Evolutionary conservation across 2,329 filamentous ascomycete genomes (phyloP).

Genomic region (Xylariaceae sp.): DNA sequence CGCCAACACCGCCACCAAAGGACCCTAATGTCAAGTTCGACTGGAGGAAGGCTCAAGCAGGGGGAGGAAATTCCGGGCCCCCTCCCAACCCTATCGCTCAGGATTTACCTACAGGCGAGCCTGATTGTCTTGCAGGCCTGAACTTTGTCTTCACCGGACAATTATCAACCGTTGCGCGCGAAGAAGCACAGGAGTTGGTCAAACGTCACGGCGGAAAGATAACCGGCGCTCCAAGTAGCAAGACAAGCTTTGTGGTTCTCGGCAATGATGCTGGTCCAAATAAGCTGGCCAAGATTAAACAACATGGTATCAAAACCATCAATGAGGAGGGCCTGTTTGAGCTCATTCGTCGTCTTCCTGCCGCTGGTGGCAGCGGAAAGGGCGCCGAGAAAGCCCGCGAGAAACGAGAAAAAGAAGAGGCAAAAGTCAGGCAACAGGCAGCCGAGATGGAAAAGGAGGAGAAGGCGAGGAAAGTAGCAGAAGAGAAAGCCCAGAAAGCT

Average conservation of each 20-base stretch:
- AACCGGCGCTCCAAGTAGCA: constrained; percentile 78
- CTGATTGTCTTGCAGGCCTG: constrained; percentile 85
- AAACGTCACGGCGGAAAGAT: constrained; percentile 95
- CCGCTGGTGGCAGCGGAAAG: constrained; percentile 81
- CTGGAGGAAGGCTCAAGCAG: constrained; percentile 59
- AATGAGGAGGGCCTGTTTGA: constrained; percentile 89
- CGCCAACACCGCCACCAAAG: constrained; percentile 77
- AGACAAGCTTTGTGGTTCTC: constrained; percentile 90
- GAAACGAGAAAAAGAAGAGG: constrained; percentile 80
- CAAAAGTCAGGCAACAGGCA: constrained; percentile 75
- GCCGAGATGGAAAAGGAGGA: constrained; percentile 85
- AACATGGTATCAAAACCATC: constrained; percentile 81
- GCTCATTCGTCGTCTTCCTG: constrained; percentile 74
- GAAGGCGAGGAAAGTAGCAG: constrained; percentile 49
- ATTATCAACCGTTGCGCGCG: constrained; percentile 72
- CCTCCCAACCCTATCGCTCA: constrained; percentile 59
- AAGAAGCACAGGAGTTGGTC: constrained; percentile 79
- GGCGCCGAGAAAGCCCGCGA: constrained; percentile 80
- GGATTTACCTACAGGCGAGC: constrained; percentile 76
- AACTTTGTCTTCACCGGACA: constrained; percentile 95
- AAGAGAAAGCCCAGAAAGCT: constrained; percentile 50
- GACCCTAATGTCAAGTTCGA: constrained; percentile 73
- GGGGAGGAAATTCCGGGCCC: constrained; percentile 58
- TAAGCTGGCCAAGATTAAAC: constrained; percentile 81
- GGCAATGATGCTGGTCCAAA: constrained; percentile 89